Base-by-base conservation (phyloP, 805 yeast genomes). In the Metschnikowia chrysomelidarum region DNA sequence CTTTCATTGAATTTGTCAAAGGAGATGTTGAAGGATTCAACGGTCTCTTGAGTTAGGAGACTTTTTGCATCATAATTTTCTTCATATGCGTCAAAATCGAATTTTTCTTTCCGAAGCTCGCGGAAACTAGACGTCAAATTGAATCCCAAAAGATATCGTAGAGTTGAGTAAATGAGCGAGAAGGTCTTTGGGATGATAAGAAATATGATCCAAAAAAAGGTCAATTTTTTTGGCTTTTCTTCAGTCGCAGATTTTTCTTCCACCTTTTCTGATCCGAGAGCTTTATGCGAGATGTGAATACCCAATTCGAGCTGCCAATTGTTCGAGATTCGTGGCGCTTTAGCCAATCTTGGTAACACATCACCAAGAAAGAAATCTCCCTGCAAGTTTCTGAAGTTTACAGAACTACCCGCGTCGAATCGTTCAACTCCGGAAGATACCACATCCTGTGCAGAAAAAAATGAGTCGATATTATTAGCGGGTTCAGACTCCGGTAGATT, bases 181-280 rank as follows among this genome's bases (percentile, higher is more conserved):
- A 76, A 30, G 1, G 78, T 46, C 37, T 66, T 71, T 9, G 88
- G 89, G 8, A 82, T 56, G 5, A 81, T 42, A 53, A 80, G 55
- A 2, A 82, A 46, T 2, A 80, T 51, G 33, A 80, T 62, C 47
- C 81, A 51, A 5, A 78, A 72, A 11, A 46, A 29, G 7, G 50
- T 34, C 8, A 53, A 42, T 18, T 10, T 59, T 12, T 34, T 39
- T 6, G 36, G 41, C 26, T 34, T 32, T 4, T 33, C 43, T 2
- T 15, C 18, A n/a, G 16, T 6, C 24, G 23, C 28, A 5, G 5
- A 24, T 24, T n/a, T 6, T 3, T 19, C 20, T 3, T 20, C 40
- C 9, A 28, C 30, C 21, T 37, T 32, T 30, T 16, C 27, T 3
- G 30, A n/a, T 12, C 27, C 27, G 10, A 34, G 26, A 3, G 55